These are phyloP conservation scores for Kwoniella pini DNA, from an alignment of 768 basidiomycete genomes.

Conservation along the genomic window DNA sequence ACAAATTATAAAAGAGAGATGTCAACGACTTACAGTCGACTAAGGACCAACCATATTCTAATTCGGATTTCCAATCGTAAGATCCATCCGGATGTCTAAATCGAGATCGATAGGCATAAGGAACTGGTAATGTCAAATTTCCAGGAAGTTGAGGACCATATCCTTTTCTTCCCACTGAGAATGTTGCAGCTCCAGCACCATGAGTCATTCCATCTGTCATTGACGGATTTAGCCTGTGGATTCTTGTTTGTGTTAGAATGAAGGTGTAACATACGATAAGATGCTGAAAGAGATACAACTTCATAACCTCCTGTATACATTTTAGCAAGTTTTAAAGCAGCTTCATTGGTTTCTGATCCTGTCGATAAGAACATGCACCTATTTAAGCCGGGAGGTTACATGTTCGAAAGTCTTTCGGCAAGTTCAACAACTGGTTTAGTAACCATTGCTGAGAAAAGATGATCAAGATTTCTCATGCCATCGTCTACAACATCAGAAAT, in stretches of 20 bases:
- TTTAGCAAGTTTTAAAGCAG: slow-evolving; percentile 43
- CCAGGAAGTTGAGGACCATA: slow-evolving; percentile 29
- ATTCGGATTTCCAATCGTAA: slow-evolving; percentile 43
- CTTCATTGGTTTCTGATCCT: slow-evolving; percentile 38
- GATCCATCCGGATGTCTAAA: slow-evolving; percentile 34
- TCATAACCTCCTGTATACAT: slow-evolving; percentile 40
- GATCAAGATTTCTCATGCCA: slow-evolving; percentile 31
- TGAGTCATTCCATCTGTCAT: slow-evolving; percentile 26
- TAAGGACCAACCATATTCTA: slow-evolving; percentile 38
- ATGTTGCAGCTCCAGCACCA: slow-evolving; percentile 27
- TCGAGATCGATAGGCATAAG: slow-evolving; percentile 30
- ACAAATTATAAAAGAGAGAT: not conserved
- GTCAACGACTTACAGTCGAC: slow-evolving; percentile 32
- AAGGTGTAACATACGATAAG: slow-evolving; percentile 25
- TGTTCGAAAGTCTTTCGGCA: slow-evolving; percentile 19
- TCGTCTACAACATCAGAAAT: slow-evolving; percentile 23
- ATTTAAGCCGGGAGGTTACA: slow-evolving; percentile 30
- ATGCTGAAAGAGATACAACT: slow-evolving; percentile 32
- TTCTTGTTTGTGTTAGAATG: not conserved
- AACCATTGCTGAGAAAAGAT: slow-evolving; percentile 41
- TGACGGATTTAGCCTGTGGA: not conserved
- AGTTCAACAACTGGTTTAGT: slow-evolving; percentile 33
- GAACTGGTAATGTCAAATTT: slow-evolving; percentile 26
- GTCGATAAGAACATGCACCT: slow-evolving; percentile 37
- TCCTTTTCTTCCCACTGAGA: slow-evolving; percentile 20